These are phyloP conservation scores for Medicago arabica DNA, from an alignment of 306 rosid species.

Conservation along the genomic window DNA sequence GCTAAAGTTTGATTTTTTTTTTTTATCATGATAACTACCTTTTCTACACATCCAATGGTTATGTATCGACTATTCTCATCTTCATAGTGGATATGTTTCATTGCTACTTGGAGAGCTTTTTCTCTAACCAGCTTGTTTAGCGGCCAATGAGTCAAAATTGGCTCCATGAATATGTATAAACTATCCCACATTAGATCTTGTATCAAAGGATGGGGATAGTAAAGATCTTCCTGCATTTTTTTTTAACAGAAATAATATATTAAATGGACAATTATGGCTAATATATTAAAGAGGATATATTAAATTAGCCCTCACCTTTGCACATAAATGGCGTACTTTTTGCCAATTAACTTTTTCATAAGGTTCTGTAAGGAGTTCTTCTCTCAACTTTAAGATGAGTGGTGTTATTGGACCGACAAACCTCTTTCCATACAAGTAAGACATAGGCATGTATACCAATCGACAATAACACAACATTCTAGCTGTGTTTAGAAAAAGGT, in stretches of 20 bases:
- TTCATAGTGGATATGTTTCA: slow-evolving; percentile 76
- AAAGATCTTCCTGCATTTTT: slow-evolving; percentile 59
- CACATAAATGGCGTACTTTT: slow-evolving; percentile 59
- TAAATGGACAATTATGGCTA: no score
- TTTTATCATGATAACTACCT: slow-evolving; percentile 38
- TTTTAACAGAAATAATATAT: no score
- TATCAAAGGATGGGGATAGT: slow-evolving; percentile 56
- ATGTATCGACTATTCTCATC: slow-evolving; percentile 71
- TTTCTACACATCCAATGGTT: slow-evolving; percentile 58
- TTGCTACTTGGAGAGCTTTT: slow-evolving; percentile 60
- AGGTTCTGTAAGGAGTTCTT: slow-evolving; percentile 56
- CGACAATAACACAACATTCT: slow-evolving; percentile 82
- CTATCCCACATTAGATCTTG: slow-evolving; percentile 75
- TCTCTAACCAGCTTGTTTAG: slow-evolving; percentile 58
- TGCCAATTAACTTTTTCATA: slow-evolving; percentile 59
- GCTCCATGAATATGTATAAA: slow-evolving; percentile 56
- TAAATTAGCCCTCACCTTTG: no score
- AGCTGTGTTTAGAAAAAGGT: slow-evolving; percentile 49
- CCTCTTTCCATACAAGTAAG: slow-evolving; percentile 25
- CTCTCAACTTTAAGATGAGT: slow-evolving; percentile 56
- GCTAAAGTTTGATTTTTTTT: no score
- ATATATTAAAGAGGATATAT: no score
- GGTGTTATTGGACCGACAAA: slow-evolving; percentile 55
- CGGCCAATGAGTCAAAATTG: slow-evolving; percentile 72
- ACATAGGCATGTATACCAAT: slow-evolving; percentile 50